Percentiles rank a stretch among this genome's conserved stretches.
Conservation (phyloP, 2,329 filamentous ascomycete species). For the Xylariaceae sp. region DNA sequence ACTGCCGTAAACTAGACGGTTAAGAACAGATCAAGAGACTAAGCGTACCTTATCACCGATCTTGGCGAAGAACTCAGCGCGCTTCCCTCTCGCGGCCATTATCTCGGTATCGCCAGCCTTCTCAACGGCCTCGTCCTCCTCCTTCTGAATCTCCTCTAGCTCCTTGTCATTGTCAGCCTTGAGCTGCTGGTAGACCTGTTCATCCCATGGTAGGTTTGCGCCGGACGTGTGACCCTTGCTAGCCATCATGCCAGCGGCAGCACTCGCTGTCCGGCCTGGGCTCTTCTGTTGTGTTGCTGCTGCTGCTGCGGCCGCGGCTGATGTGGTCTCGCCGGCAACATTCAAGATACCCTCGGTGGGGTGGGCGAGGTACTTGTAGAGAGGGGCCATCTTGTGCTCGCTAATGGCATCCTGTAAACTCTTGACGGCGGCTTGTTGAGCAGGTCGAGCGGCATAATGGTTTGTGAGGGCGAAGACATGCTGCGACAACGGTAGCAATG, state of each 20-base stretch:
- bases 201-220: constrained; percentile 86
- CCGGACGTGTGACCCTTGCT: constrained; percentile 69
- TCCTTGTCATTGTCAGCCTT: constrained; percentile 80
- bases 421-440: constrained; percentile 76
- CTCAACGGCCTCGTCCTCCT: constrained; percentile 93
- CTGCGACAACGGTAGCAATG: constrained; percentile 80
- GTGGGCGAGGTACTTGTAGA: constrained; percentile 85
- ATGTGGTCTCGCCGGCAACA: constrained; percentile 69
- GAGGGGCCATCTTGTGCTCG: constrained; percentile 85
- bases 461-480: constrained; percentile 89
- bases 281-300: constrained; percentile 59
- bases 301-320: constrained; percentile 53
- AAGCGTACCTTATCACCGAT: constrained; percentile 87
- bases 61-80: constrained; percentile 93
- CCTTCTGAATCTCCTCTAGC: constrained; percentile 78
- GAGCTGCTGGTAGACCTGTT: constrained; percentile 80
- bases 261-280: constrained; percentile 67
- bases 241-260: constrained; percentile 77
- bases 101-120: constrained; percentile 97
- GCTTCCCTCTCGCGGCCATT: constrained; percentile 88
- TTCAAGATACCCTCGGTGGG: constrained; percentile 85
- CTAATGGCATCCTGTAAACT: constrained; percentile 81
- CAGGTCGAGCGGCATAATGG: constrained; percentile 69
- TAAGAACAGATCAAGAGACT: neutral
- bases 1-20: neutral